Conservation (phyloP, 2,329 filamentous ascomycete genomes). For the Fusarium zealandicum region DNA sequence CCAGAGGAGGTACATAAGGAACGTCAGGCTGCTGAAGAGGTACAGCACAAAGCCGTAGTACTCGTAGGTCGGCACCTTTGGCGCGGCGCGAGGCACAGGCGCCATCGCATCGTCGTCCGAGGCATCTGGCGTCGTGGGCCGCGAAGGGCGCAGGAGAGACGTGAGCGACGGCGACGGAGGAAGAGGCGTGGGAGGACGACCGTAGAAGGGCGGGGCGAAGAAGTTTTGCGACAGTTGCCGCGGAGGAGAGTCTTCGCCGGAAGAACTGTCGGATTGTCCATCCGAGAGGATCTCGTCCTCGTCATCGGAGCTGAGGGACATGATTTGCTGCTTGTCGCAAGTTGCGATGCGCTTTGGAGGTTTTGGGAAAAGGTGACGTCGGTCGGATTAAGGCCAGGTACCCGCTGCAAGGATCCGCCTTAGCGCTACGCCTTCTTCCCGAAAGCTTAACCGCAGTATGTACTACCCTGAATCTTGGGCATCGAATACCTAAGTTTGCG, state of each 20-base stretch:
- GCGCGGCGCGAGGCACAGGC: conserved; percentile 83
- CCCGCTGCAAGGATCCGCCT: conserved; percentile 12
- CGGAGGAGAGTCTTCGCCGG: conserved; percentile 49
- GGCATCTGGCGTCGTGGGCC: conserved; percentile 92
- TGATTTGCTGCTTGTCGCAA: conserved; percentile 15
- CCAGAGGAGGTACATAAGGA: conserved; percentile 79
- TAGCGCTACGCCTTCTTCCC: conserved; percentile 15
- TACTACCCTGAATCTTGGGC: background rate
- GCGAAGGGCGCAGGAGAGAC: conserved; percentile 85
- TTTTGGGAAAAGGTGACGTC: conserved; percentile 8
- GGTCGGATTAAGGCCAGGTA: conserved; percentile 22
- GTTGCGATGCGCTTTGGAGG: background rate
- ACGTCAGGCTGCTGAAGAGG: conserved; percentile 83
- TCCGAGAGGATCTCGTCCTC: conserved; percentile 49
- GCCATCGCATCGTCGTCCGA: conserved; percentile 89
- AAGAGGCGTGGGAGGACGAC: conserved; percentile 91
- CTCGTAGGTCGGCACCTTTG: conserved; percentile 98
- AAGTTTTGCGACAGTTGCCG: conserved; percentile 60
- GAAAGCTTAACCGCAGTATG: conserved; percentile 19
- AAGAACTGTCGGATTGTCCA: conserved; percentile 44
- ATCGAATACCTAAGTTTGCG: background rate
- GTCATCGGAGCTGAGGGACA: conserved; percentile 49
- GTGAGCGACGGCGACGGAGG: conserved; percentile 93
- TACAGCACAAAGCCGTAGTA: conserved; percentile 99
- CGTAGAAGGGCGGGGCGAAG: conserved; percentile 90